Conservation (phyloP, 2,329 filamentous ascomycete species). For the Knufia fluminis region DNA sequence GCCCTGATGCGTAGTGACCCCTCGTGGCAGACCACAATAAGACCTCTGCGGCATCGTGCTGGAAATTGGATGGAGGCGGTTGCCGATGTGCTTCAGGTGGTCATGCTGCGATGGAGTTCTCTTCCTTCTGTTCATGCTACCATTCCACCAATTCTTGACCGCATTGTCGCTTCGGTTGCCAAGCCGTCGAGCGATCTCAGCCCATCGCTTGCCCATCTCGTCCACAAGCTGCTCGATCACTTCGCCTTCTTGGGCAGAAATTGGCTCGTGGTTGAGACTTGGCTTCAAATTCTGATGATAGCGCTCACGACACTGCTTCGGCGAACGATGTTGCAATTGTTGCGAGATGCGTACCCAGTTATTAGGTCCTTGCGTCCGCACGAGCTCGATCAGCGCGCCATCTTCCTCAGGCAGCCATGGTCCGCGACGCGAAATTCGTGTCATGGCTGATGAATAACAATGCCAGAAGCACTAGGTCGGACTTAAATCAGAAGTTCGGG, state of each 20-base stretch:
- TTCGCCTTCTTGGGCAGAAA: conserved; percentile 59
- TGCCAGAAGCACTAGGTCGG: too few species aligned
- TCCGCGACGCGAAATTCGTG: conserved; percentile 56
- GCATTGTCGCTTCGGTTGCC: conserved; percentile 85
- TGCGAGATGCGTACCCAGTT: conserved; percentile 87
- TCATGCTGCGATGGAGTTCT: conserved; percentile 14
- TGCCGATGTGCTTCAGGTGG: conserved; percentile 14
- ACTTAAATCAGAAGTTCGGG: too few species aligned
- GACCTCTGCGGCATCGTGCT: conserved; percentile 10
- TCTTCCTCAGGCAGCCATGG: conserved; percentile 79
- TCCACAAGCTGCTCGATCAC: conserved; percentile 68
- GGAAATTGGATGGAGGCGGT: conserved; percentile 17
- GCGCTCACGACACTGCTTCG: conserved; percentile 91
- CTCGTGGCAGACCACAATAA: background rate
- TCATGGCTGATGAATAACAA: conserved; percentile 26
- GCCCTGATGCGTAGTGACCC: background rate
- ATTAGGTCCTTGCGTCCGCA: conserved; percentile 61
- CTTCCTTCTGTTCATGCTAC: conserved; percentile 64
- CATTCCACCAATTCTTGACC: conserved; percentile 98
- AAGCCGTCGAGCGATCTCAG: conserved; percentile 76
- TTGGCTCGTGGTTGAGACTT: conserved; percentile 61
- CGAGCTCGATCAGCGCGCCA: conserved; percentile 57
- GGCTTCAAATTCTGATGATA: conserved; percentile 91
- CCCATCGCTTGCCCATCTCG: conserved; percentile 80
- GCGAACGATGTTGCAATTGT: conserved; percentile 65